Evolutionary conservation across 805 yeast genomes (phyloP), one percentile per base, ranked within the genome.

Genomic region (Metschnikowia sp.): DNA sequence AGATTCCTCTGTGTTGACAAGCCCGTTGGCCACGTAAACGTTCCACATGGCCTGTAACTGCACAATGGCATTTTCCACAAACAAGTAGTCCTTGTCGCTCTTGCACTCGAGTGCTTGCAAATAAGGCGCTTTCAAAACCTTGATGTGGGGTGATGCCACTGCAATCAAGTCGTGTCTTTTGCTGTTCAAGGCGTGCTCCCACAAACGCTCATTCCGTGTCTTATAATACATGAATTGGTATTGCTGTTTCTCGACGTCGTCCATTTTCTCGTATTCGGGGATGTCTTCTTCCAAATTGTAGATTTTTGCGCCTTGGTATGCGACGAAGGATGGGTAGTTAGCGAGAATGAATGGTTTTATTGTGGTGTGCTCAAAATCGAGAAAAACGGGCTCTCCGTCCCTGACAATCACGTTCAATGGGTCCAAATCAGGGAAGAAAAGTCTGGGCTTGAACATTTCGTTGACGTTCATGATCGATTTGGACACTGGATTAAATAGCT

Each of bases 161-260:
- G 87, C 86, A 54, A 92, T 81, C 51, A 91, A 75, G 38, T 82
- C 79, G 53, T 82, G 84, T 47, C 79, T 74, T 39, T 76, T 75
- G 40, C 79, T 78, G 59, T 86, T 88, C 56, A 91, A 73, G 26
- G 83, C 79, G 50, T 79, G 68, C 68, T 92, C 98, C 91, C 96
- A 92, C 48, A 86, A 68, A 57, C 86, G 83, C 68, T 92, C 96
- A 64, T 91, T 89, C 75, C 97, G 83, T 5, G 98, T 91, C 67
- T 92, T 83, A 58, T 83, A 83, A 66, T 84, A 84, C 83, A 92
- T 88, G 69, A 86, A 91, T 59, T 84, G 84, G 58, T 86, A 87
- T 64, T 91, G 91, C 53, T 81, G 83, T 68, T 85, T 79, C 54
- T 88, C 94, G 38, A 78, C 69, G 36, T 86, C 95, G 42, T 79